phyloP scores from a whole-genome alignment of 2,329 filamentous ascomycete species.

The Cladophialophora carrionii region DNA sequence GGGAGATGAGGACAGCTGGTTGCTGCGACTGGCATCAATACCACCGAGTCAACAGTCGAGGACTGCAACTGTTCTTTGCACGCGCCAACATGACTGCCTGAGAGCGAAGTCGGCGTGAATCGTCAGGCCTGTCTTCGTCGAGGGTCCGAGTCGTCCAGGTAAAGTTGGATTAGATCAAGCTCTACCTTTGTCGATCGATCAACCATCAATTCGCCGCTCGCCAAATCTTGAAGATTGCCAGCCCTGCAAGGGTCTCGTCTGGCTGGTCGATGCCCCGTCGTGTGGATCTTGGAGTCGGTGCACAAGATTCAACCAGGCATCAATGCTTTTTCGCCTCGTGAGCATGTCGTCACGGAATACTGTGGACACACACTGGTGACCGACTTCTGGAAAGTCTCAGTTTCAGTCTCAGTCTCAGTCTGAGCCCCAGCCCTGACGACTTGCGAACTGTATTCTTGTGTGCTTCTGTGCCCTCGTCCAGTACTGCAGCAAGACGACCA shows the following conservation, averaged over 20 bases:
- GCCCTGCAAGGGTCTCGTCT: neutral
- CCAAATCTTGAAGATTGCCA: neutral
- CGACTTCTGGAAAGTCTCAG: neutral
- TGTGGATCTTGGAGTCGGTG: constrained; percentile 5
- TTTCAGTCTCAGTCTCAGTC: neutral
- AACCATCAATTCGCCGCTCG: neutral
- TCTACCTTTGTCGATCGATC: neutral
- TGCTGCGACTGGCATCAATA: neutral
- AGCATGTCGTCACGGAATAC: constrained; percentile 2
- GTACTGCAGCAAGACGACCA: neutral
- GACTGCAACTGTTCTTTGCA: neutral
- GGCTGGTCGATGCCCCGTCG: no score
- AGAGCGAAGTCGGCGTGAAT: neutral
- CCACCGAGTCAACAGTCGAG: neutral
- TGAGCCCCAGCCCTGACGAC: neutral
- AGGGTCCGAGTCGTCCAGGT: neutral
- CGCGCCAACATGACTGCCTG: neutral
- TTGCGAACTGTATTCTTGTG: neutral
- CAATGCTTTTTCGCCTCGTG: constrained; percentile 11
- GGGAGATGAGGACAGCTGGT: neutral
- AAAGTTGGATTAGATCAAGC: neutral
- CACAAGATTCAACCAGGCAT: constrained; percentile 13
- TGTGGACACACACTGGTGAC: neutral
- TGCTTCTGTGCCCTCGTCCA: neutral
- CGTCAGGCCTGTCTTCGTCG: neutral